Conservation (phyloP, 768 basidiomycete species). For the Termitomyces sp. region DNA sequence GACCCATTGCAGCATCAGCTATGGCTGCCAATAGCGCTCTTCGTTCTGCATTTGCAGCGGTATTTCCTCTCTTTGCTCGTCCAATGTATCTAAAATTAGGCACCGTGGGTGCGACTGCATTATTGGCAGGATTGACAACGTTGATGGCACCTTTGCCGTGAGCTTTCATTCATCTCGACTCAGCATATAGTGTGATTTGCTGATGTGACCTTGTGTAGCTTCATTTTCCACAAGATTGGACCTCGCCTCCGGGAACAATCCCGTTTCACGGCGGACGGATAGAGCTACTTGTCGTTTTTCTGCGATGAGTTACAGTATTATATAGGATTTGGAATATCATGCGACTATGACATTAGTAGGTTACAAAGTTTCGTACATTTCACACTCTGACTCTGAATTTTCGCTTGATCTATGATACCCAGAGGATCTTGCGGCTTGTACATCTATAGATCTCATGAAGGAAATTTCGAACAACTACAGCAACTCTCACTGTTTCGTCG, state of each 20-base stretch:
- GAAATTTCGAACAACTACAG: too few species aligned
- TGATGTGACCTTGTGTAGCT: slow-evolving; percentile 9
- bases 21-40: slow-evolving; percentile 67
- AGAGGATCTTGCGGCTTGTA: too few species aligned
- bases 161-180: slow-evolving; percentile 20
- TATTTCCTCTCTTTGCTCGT: slow-evolving; percentile 64
- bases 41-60: slow-evolving; percentile 59
- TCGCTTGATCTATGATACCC: too few species aligned
- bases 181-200: not conserved
- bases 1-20: slow-evolving; percentile 65
- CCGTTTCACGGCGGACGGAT: slow-evolving; percentile 15
- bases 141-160: slow-evolving; percentile 64
- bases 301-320: not conserved
- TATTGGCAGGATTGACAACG: slow-evolving; percentile 64
- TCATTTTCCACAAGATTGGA: slow-evolving; percentile 25
- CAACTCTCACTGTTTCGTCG: too few species aligned
- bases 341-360: not conserved
- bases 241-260: slow-evolving; percentile 23
- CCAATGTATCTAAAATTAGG: slow-evolving; percentile 69
- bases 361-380: not conserved
- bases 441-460: too few species aligned
- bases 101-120: slow-evolving; percentile 68
- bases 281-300: too few species aligned
- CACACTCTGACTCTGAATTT: too few species aligned
- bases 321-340: not conserved